A percentile compares a stretch with the other conserved stretches of the same genome.
Evolutionary conservation across 345 rosid genomes (phyloP).

Genomic region (Gossypium arboreum): DNA sequence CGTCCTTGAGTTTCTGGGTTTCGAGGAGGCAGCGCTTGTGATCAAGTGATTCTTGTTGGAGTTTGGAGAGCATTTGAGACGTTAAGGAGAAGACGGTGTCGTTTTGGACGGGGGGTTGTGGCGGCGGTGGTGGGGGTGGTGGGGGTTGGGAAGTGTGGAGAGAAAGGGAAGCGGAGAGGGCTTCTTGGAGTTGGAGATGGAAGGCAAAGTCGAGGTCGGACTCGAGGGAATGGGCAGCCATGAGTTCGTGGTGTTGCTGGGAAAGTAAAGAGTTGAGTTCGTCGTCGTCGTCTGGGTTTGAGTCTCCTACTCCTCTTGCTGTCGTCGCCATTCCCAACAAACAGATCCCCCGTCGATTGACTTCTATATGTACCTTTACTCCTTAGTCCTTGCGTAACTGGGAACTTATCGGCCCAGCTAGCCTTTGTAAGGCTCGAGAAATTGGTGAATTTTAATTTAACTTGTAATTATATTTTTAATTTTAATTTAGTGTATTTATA

Average conservation of each 20-base stretch:
- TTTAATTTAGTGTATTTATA: no score
- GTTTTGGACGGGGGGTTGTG: background rate
- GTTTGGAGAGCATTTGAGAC: constrained; percentile 6
- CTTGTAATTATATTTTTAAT: no score
- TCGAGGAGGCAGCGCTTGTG: constrained; percentile 21
- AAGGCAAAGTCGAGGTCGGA: constrained; percentile 50
- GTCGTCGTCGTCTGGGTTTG: constrained; percentile 9
- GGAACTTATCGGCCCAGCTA: background rate
- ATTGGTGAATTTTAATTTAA: no score
- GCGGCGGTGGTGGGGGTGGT: background rate
- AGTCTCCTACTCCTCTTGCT: background rate
- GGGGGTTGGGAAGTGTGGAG: constrained; percentile 11
- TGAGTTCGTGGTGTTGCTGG: constrained; percentile 26
- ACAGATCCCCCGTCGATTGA: background rate
- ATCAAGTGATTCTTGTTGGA: constrained; percentile 21
- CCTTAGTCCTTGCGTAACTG: background rate
- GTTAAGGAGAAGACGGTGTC: constrained; percentile 7
- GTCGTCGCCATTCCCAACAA: background rate
- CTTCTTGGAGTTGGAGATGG: constrained; percentile 45
- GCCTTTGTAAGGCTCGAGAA: no score
- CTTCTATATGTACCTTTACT: background rate
- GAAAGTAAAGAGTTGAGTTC: constrained; percentile 7
- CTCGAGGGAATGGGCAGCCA: constrained; percentile 24
- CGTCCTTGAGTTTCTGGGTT: constrained; percentile 27
- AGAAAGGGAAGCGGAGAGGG: constrained; percentile 16